Evolutionary conservation across 306 rosid genomes (phyloP).

Genomic region (Amphicarpaea edgeworthii): DNA sequence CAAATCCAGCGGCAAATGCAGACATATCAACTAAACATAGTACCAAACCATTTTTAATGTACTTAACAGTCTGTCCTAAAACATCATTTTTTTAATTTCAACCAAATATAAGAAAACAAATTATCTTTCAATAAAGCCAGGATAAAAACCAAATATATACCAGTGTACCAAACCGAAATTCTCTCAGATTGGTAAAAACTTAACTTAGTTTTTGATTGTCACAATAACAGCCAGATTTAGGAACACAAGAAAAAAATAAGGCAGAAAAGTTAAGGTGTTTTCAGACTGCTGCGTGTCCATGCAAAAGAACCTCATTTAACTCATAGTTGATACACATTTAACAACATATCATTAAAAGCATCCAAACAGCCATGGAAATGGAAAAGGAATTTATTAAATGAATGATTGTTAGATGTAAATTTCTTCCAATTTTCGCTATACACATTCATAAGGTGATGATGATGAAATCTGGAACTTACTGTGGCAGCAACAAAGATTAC

Average conservation of each 20-base stretch:
- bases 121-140: neutral
- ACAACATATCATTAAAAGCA: constrained; percentile 26
- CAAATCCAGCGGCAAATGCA: constrained; percentile 3
- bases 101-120: constrained; percentile 11
- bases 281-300: constrained; percentile 10
- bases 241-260: constrained; percentile 18
- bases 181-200: neutral
- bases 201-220: neutral
- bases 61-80: neutral
- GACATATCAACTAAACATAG: constrained; percentile 21
- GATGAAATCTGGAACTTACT: constrained; percentile 64
- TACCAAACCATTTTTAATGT: too few relatives aligned
- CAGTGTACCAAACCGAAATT: neutral
- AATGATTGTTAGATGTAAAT: neutral
- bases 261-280: neutral
- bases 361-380: constrained; percentile 14
- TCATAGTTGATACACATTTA: constrained; percentile 5
- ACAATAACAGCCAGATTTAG: neutral
- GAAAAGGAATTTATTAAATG: constrained; percentile 7
- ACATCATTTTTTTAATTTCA: neutral
- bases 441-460: constrained; percentile 40
- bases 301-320: constrained; percentile 1
- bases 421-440: constrained; percentile 10
- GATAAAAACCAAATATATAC: neutral
- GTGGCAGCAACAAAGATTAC: constrained; percentile 95